A percentile compares a stretch with the other conserved stretches of the same genome.
Conservation (phyloP, 148 eudicot genomes). For the Rheum nobile region DNA sequence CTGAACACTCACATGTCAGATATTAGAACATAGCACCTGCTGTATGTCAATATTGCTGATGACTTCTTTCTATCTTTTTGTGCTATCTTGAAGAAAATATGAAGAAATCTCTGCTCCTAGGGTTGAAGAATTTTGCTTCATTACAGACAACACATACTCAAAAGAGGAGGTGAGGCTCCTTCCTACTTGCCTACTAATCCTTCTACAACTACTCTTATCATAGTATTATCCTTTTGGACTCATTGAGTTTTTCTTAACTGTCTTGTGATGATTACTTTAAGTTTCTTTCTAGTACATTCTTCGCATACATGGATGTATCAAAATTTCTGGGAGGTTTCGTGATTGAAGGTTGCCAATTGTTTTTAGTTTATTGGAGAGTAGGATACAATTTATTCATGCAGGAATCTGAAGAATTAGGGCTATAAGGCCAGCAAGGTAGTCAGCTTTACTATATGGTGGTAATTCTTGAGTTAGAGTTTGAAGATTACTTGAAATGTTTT, state of each 20-base stretch:
- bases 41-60: background rate
- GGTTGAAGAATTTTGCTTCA: slow-evolving; percentile 78
- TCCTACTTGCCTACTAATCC: background rate
- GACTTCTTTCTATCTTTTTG: background rate
- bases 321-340: background rate
- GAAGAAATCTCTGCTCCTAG: slow-evolving; percentile 84
- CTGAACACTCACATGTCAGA: background rate
- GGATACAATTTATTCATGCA: background rate
- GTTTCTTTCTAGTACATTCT: background rate
- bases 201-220: background rate
- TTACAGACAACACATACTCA: slow-evolving; percentile 78
- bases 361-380: background rate
- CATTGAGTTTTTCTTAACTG: background rate
- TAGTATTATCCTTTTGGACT: background rate
- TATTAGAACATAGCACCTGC: background rate
- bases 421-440: background rate
- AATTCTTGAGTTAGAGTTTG: background rate
- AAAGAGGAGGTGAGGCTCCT: slow-evolving; percentile 55
- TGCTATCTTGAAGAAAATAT: slow-evolving; percentile 45
- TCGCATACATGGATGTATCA: background rate
- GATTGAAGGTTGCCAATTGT: background rate
- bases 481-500: background rate
- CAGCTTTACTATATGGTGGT: no score
- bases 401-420: background rate
- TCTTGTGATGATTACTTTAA: background rate